Evolutionary conservation across 139 green algal genomes (phyloP), one percentile per base, ranked within the genome.

Genomic region (Mesotaenium endlicherianum): DNA sequence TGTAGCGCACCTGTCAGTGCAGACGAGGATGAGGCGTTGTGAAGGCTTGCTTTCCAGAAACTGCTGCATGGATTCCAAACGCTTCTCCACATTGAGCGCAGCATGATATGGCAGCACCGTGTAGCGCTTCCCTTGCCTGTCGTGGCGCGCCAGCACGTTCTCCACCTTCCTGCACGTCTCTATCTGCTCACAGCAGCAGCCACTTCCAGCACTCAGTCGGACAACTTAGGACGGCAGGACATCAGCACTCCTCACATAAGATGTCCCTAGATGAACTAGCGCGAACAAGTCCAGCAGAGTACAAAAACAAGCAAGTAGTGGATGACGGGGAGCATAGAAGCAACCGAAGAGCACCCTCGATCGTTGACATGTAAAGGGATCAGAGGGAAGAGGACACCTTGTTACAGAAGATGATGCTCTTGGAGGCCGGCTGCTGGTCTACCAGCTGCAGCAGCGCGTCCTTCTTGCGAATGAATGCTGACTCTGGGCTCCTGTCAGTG

Each of bases 81-180:
- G 89, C 20, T 87, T 1, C 1, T 93, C 84, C 1, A 87, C 87
- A 6, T 86, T 78, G 16, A 98, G 90, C 14, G 95, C 95, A 44
- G 94, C 92, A 67, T 98, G 95, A 90, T 96, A 96, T 1, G 93
- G 85, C 70, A 97, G 78, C 53, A 97, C 89, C 74, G 83, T 38
- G 36, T 75, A 78, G n/a, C 71, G n/a, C 38, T 71, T 42, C 26
- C 68, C 69, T 3, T 64, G n/a, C 20, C 70, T 41, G 59, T 91
- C 83, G 38, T 16, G 41, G 0, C 95, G 85, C 44, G 81, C 90
- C 4, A 98, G 84, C n/a, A 89, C 78, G 82, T 98, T 98, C 88
- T 98, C 95, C 72, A 97, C 92, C 39, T 91, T 90, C 53, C 95
- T 89, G 89, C 93, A 97, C 4, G 90, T 91, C 68, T 98, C 94